phyloP scores from a whole-genome alignment of 768 basidiomycete genomes.

The Mycena galericulata region DNA sequence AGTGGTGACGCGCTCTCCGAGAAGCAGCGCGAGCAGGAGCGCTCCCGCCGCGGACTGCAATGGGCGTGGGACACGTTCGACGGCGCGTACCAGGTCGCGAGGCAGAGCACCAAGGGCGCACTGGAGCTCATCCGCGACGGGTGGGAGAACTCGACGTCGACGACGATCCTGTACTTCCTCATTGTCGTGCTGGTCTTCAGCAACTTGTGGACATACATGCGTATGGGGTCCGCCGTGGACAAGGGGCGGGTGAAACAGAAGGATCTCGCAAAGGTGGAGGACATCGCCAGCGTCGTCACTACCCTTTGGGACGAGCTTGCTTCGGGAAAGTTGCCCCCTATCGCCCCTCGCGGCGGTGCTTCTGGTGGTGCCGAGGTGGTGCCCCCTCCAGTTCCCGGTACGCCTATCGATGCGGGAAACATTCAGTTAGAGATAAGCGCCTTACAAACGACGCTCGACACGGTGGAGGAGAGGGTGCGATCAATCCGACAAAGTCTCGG shows the following conservation, averaged over 20 bases:
- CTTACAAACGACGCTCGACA: slow-evolving; percentile 64
- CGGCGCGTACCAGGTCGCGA: slow-evolving; percentile 78
- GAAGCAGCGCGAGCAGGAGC: slow-evolving; percentile 75
- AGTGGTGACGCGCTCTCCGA: slow-evolving; percentile 42
- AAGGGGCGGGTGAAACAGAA: slow-evolving; percentile 60
- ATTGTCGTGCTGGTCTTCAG: slow-evolving; percentile 80
- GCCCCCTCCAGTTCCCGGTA: slow-evolving; percentile 13
- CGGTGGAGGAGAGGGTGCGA: slow-evolving; percentile 67
- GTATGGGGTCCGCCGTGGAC: slow-evolving; percentile 54
- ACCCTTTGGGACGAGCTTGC: slow-evolving; percentile 80
- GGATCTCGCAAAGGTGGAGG: slow-evolving; percentile 66
- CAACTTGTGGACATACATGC: slow-evolving; percentile 75
- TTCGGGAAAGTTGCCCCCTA: slow-evolving; percentile 53
- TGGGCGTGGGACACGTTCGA: slow-evolving; percentile 92
- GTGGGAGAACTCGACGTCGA: slow-evolving; percentile 82
- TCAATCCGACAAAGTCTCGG: slow-evolving; percentile 58
- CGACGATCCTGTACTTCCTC: slow-evolving; percentile 78
- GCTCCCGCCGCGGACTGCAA: slow-evolving; percentile 79
- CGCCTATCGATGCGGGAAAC: slow-evolving; percentile 34
- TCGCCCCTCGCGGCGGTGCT: slow-evolving; percentile 20
- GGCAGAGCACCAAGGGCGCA: slow-evolving; percentile 75
- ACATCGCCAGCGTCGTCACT: slow-evolving; percentile 77
- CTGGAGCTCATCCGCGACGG: slow-evolving; percentile 83
- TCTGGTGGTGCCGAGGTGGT: slow-evolving; percentile 9
- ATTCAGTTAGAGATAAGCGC: slow-evolving; percentile 62